Conservation (phyloP, 352 stramenopile genomes). For the Phytophthora rubi region DNA sequence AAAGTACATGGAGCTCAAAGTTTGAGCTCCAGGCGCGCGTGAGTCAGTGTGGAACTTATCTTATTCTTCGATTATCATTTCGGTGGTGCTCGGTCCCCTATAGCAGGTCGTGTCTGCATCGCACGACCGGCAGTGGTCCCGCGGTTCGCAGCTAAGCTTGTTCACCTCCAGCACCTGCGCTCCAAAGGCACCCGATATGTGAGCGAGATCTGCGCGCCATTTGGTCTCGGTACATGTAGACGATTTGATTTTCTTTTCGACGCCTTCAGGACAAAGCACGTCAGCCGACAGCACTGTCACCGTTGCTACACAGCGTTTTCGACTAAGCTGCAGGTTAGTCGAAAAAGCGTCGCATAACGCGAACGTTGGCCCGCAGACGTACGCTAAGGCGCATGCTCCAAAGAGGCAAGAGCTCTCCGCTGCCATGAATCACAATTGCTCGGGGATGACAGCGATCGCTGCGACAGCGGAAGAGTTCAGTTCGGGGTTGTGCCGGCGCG, state of each 20-base stretch:
- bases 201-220: neutral
- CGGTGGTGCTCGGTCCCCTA: conserved; percentile 15
- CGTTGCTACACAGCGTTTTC: neutral
- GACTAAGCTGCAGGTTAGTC: neutral
- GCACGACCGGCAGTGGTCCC: neutral
- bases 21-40: neutral
- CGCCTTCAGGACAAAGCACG: too few relatives aligned
- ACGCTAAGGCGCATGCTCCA: too few relatives aligned
- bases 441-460: too few relatives aligned
- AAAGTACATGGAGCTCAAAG: too few relatives aligned
- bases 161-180: neutral
- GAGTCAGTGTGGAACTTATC: neutral
- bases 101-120: conserved; percentile 9
- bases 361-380: neutral
- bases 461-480: conserved; percentile 19
- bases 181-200: neutral
- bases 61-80: conserved; percentile 40
- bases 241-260: too few relatives aligned
- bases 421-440: neutral
- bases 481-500: conserved; percentile 18
- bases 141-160: neutral
- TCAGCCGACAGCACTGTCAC: neutral
- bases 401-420: neutral
- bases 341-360: neutral
- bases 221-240: neutral